phyloP scores from a whole-genome alignment of 352 stramenopile genomes.

The Globisporangium viniferum region DNA sequence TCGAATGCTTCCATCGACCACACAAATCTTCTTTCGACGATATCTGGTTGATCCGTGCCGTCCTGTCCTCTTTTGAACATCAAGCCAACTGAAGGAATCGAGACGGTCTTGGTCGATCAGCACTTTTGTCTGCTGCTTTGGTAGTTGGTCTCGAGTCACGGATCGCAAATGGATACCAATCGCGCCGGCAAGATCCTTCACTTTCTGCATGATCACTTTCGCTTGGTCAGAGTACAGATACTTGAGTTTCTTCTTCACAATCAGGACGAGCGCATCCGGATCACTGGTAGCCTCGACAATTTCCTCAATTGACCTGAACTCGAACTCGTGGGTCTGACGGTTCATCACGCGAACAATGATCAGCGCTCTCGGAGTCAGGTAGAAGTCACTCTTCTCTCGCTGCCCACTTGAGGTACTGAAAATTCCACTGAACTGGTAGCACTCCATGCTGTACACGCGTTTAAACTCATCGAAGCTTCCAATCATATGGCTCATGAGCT shows the following conservation, averaged over 20 bases:
- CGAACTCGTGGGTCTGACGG: conserved; percentile 71
- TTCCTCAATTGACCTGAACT: conserved; percentile 60
- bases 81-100: conserved; percentile 42
- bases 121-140: conserved; percentile 42
- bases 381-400: conserved; percentile 71
- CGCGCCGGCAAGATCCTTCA: conserved; percentile 57
- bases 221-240: conserved; percentile 74
- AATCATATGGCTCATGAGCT: conserved; percentile 77
- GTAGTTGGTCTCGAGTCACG: conserved; percentile 39
- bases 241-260: conserved; percentile 55
- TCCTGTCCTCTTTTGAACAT: conserved; percentile 54
- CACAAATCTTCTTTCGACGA: conserved; percentile 62
- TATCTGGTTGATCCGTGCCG: conserved; percentile 57
- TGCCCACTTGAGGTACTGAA: conserved; percentile 66
- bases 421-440: conserved; percentile 71
- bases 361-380: conserved; percentile 61
- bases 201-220: conserved; percentile 55
- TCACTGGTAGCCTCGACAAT: conserved; percentile 40
- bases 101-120: conserved; percentile 33
- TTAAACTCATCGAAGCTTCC: conserved; percentile 80
- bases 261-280: conserved; percentile 61
- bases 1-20: conserved; percentile 48
- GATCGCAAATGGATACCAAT: conserved; percentile 56
- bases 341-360: conserved; percentile 65
- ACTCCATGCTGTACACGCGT: conserved; percentile 64